Base-by-base conservation (phyloP, 1,139 yeast genomes). In the Protomyces inouyei region DNA sequence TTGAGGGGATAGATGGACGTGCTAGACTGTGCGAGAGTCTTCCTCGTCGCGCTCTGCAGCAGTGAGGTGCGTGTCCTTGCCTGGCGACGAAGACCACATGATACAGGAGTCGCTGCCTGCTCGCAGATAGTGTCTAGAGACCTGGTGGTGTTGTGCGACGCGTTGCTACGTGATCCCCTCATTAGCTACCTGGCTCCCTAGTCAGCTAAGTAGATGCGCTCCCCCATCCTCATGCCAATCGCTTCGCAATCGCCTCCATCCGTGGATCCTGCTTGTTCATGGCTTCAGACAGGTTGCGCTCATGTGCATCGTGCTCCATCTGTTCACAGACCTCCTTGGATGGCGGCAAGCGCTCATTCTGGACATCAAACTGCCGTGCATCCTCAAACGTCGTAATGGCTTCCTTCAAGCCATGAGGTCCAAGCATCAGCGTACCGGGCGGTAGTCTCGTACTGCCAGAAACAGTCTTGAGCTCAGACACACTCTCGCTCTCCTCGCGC, bases 341-440 rank as follows among this genome's bases (percentile, higher is more conserved):
- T n/a, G 98, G 98, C 3, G 98, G 98, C 72, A 93, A 75, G 51
- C 89, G 87, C 76, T 93, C 98, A 74, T 93, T 93, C 52, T 80
- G 81, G 70, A 88, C 75, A 77, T 93, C 98, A 2, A 93, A 95
- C 70, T 78, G 77, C 69, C 86, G 81, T 0, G 97, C 98, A 64
- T 87, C 95, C 72, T 90, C 96, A 72, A 93, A 93, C 12, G 88
- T 80, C 40, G 80, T 77, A 63, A 93, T 82, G 14, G 90, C 87
- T 35, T 69, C 68, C 51, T 66, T 67, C 23, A 93, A 81, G 37
- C 95, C 96, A 69, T 88, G 93, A 10, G 86, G 76, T 2, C 98
- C 98, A 69, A 88, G 84, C 71, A 90, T 78, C 67, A 93, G 80
- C 2, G 96, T 85, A 23, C 98, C 98, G 72, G 88, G 86, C 18